Evolutionary conservation across 257 asterid genomes (phyloP), one percentile per base, ranked within the genome.

Genomic region (Thymus mandschuricus): DNA sequence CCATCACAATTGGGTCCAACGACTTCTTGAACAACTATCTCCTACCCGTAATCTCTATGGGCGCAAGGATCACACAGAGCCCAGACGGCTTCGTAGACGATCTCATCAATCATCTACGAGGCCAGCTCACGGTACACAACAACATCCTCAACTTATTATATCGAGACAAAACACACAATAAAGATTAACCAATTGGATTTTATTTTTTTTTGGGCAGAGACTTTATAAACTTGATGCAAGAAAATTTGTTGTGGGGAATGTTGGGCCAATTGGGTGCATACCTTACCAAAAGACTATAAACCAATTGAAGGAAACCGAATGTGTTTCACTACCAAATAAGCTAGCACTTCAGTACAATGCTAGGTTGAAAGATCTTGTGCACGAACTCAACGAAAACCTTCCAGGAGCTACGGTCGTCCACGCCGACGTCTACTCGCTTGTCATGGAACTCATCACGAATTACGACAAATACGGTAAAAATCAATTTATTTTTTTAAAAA

Each of bases 251-350:
- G 64, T 94, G 51, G 97, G 93, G 58, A 94, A 94, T 58, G 97
- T 94, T 0, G 99, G 99, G 0, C 99, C 99, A 11, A 71, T 91
- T n/a, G 99, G 99, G 0, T 94, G 99, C 86, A 94, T 94, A 51
- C 99, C 99, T 0, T 94, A 94, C 73, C 99, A 94, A 57, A 91
- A 86, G 66, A 89, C 96, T 2, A 89, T 94, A 1, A 94, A 94
- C 10, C 97, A 88, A 46, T 72, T 94, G 10, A 74, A 15, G 8
- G 90, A 79, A 29, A 66, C 61, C 1, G 90, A 94, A 68, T 94
- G 99, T 12, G 99, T 85, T 44, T 83, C 88, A 48, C 73, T 94
- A 5, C 96, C 99, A 12, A 88, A 91, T 52, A 78, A 91, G 77
- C 88, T 94, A 30, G 99, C 97, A 8, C 75, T 76, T 71, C 96